A percentile compares a stretch with the other conserved stretches of the same genome.
Evolutionary conservation across 108 stramenopile genomes (phyloP).

Genomic region (Cyclotella baltica): DNA sequence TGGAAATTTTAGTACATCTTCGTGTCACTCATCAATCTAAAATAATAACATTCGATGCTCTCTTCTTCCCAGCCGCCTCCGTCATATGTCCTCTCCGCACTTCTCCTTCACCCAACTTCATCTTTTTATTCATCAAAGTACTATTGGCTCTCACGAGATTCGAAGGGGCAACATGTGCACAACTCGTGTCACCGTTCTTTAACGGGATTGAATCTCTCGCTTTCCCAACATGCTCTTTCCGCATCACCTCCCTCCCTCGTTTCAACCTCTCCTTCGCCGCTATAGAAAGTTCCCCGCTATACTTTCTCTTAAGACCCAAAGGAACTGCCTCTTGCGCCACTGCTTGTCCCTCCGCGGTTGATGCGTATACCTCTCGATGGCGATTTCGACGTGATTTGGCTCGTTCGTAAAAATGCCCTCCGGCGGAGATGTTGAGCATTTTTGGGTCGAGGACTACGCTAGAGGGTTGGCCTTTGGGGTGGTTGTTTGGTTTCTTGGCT

Average conservation of each 20-base stretch:
- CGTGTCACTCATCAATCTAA: too few relatives aligned
- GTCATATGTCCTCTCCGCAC: too few relatives aligned
- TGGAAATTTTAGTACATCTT: too few relatives aligned
- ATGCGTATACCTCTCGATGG: conserved; percentile 21
- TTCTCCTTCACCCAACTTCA: too few relatives aligned
- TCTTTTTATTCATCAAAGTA: too few relatives aligned
- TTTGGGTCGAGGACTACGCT: not conserved
- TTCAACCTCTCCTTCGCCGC: not conserved
- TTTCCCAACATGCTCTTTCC: not conserved
- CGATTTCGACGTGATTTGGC: conserved; percentile 24
- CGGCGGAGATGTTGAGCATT: conserved; percentile 9
- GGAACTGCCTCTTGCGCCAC: conserved; percentile 28
- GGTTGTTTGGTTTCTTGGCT: too few relatives aligned
- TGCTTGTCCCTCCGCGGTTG: conserved; percentile 19
- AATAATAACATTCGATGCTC: too few relatives aligned
- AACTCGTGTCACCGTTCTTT: too few relatives aligned
- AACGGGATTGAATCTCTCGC: not conserved
- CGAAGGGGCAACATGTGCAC: too few relatives aligned
- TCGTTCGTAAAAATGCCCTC: conserved; percentile 28
- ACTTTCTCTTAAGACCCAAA: conserved; percentile 17
- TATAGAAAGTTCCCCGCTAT: not conserved
- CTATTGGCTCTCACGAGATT: too few relatives aligned
- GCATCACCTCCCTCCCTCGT: not conserved
- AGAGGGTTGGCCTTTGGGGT: too few relatives aligned
- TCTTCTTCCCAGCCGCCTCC: too few relatives aligned